Evolutionary conservation across 2,329 filamentous ascomycete genomes (phyloP), one percentile per base, ranked within the genome.

Genomic region (Epichloe scottii): DNA sequence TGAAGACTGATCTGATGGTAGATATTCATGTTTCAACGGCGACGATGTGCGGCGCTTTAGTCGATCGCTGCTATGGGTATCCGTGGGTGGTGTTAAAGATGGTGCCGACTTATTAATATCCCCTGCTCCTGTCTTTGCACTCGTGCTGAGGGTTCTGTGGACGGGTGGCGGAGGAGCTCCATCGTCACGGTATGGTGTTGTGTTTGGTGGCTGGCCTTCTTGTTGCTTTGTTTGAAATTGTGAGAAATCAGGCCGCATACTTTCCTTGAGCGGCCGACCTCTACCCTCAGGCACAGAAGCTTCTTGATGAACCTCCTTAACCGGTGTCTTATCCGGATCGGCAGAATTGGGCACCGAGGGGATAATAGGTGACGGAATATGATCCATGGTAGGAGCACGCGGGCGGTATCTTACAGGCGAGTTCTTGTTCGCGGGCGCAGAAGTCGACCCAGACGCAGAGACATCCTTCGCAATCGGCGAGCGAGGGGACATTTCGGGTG

Each of bases 11-110:
- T 83, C 79, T 1, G 93, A 97, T 14, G 91, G 91, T 55, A 90
- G 84, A 60, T 96, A 98, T 68, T 98, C 91, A 63, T 97, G 91
- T 70, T 98, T 98, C 47, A 98, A 73, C 0, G 93, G 93, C 1
- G 93, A 98, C 0, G 93, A 97, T 1, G 82, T 85, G 17, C 89
- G 81, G 43, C 90, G 81, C 62, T 84, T 79, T 21, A 79, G 57
- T 65, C 65, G 74, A 56, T 59, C 61, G 34, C 64, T 65, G 57
- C 59, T 66, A 60, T 63, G 68, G 63, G 58, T 66, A 59, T 71
- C 82, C 74, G 53, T 55, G 3, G 46, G 57, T 11, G 51, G 57
- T 50, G 53, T 57, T 53, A 53, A 57, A 49, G 56, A 55, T 56
- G 52, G 59, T 46, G 44, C 39, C n/a, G 57, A 48, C 30, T 56